Base-by-base conservation (phyloP, 2,329 filamentous ascomycete species). In the Cadophora malorum region DNA sequence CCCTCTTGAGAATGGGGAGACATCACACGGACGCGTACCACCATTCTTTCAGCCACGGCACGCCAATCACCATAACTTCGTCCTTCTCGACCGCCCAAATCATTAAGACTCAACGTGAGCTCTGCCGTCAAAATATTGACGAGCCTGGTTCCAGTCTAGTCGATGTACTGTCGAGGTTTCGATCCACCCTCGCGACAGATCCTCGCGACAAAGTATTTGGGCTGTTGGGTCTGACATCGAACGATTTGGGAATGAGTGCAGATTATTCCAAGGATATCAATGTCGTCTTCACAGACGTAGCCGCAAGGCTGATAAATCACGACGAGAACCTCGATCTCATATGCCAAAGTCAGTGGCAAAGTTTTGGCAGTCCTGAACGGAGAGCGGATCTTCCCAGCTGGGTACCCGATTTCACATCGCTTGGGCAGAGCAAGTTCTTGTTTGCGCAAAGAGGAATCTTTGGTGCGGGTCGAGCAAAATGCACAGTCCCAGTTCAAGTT, bases 231-330 rank as follows among this genome's bases (percentile, higher is more conserved):
- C 28, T 63, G 45, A 25, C 45, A 10, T 35, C 61, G 1, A 47
- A 50, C 16, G 19, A n/a, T 23, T 28, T 52, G 12, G 61, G 61
- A 10, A 35, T 52, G 12, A 35, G 1, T 16, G 45, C 31, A 14
- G 61, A 63, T 41, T 63, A 63, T 35, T 50, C 25, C 31, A 59
- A 28, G 38, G 33, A 14, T 6, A 21, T 38, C 10, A 9, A 49
- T 8, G 53, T 25, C 50, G 63, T 65, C n/a, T 65, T 58, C 33
- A 59, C 49, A 4, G 63, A 65, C 16, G 50, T 58, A 7, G 63
- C 62, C 23, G 16, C 16, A 3, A 52, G 8, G 9, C 31, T 53
- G 2, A 60, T 60, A 14, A 60, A 60, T 14, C 3, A 60, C 9
- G 19, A n/a, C 9, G 8, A 23, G 10, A 60, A 60, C 8, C 38